Evolutionary conservation across 371 early-diverging fungal species (phyloP).

Genomic region (Capillidium rhysosporum): DNA sequence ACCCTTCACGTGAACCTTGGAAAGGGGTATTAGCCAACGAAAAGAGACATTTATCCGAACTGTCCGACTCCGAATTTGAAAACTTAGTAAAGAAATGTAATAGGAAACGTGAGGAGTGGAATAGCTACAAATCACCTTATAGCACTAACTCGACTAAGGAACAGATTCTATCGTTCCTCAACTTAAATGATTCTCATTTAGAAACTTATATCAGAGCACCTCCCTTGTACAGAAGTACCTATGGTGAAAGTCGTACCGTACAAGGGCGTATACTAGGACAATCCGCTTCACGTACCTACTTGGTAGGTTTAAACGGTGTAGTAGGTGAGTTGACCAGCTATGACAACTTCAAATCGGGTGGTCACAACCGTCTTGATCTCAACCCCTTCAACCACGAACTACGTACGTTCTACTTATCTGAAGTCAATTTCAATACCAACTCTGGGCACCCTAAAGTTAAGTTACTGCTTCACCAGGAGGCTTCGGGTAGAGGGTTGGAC

Average conservation of each 20-base stretch:
- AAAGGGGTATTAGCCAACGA: constrained; percentile 13
- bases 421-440: constrained; percentile 19
- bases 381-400: constrained; percentile 14
- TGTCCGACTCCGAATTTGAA: constrained; percentile 36
- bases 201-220: constrained; percentile 11
- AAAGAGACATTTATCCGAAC: constrained; percentile 20
- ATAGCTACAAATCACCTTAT: constrained; percentile 16
- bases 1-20: constrained; percentile 24
- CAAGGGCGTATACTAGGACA: constrained; percentile 44
- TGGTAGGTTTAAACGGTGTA: constrained; percentile 45
- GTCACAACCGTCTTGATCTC: background rate
- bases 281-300: constrained; percentile 15
- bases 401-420: constrained; percentile 28
- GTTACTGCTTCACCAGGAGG: background rate
- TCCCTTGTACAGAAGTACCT: constrained; percentile 12
- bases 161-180: constrained; percentile 20
- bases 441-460: background rate
- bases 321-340: constrained; percentile 20
- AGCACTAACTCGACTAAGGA: constrained; percentile 15
- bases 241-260: constrained; percentile 13
- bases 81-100: constrained; percentile 26
- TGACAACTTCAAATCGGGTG: constrained; percentile 42
- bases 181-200: constrained; percentile 13
- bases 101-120: constrained; percentile 28
- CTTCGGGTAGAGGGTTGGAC: background rate